phyloP scores from a whole-genome alignment of 2,329 filamentous ascomycete species.

The Polychaeton citri region DNA sequence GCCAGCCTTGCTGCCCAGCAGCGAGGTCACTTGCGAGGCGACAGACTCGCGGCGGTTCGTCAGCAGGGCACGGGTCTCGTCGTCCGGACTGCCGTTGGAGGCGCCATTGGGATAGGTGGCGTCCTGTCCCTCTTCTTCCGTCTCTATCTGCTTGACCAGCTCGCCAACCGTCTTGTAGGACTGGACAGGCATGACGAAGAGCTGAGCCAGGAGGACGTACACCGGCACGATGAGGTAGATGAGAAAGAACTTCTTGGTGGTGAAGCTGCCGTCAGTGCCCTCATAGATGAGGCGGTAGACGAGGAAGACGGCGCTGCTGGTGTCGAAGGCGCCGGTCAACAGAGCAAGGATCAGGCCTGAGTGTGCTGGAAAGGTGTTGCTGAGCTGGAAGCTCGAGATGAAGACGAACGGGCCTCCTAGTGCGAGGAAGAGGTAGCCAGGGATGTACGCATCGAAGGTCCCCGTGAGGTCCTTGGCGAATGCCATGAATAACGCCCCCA shows the following conservation, averaged over 20 bases:
- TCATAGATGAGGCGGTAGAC: constrained; percentile 35
- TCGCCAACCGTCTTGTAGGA: constrained; percentile 55
- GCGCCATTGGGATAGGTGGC: constrained; percentile 23
- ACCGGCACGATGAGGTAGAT: constrained; percentile 35
- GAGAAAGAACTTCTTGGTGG: constrained; percentile 36
- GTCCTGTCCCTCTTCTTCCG: constrained; percentile 41
- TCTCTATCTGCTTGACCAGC: constrained; percentile 58
- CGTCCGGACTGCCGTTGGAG: constrained; percentile 23
- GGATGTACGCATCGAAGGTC: constrained; percentile 54
- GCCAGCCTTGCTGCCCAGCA: constrained; percentile 54
- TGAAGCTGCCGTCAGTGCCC: constrained; percentile 27
- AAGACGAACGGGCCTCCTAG: constrained; percentile 38
- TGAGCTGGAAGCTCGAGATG: constrained; percentile 38
- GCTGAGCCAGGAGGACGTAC: constrained; percentile 29
- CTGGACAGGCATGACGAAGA: constrained; percentile 33
- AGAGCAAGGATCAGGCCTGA: constrained; percentile 36
- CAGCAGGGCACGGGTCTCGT: constrained; percentile 37
- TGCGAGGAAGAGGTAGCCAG: constrained; percentile 36
- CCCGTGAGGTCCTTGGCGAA: constrained; percentile 42
- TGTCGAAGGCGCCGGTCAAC: constrained; percentile 39
- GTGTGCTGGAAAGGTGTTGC: constrained; percentile 37
- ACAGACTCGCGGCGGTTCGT: constrained; percentile 49
- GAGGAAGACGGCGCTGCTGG: constrained; percentile 35
- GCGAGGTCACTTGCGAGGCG: constrained; percentile 56
- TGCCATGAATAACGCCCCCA: constrained; percentile 61